Percentiles rank a stretch among this genome's conserved stretches.
Evolutionary conservation across 2,329 filamentous ascomycete species (phyloP).

Genomic region (Colletotrichum chlorophyti): DNA sequence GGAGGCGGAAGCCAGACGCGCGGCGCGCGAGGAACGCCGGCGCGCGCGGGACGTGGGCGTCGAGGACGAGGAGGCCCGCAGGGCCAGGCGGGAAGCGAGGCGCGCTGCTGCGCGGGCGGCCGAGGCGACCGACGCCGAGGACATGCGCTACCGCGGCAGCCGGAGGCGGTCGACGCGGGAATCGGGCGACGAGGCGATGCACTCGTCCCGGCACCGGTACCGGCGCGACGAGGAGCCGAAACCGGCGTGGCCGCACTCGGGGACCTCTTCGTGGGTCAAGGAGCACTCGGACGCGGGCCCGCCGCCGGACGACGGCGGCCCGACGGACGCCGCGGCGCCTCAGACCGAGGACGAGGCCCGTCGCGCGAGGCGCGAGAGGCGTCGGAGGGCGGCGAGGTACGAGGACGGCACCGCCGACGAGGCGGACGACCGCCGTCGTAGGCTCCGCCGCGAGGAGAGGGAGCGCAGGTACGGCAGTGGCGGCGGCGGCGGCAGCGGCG

Average conservation of each 20-base stretch:
- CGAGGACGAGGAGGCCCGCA: slow-evolving; percentile 62
- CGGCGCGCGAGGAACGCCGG: slow-evolving; percentile 54
- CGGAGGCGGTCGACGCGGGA: slow-evolving; percentile 49
- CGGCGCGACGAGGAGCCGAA: slow-evolving; percentile 36
- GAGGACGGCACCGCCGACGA: slow-evolving; percentile 50
- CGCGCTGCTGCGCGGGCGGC: slow-evolving; percentile 46
- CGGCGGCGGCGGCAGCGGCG: slow-evolving; percentile 33
- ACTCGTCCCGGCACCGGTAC: slow-evolving; percentile 44
- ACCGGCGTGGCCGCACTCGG: slow-evolving; percentile 65
- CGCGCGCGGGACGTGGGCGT: slow-evolving; percentile 47
- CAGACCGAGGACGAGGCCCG: slow-evolving; percentile 54
- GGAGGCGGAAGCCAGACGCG: slow-evolving; percentile 55
- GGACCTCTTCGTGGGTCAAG: slow-evolving; percentile 71
- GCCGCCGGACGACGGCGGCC: slow-evolving; percentile 52
- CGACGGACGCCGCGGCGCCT: slow-evolving; percentile 43
- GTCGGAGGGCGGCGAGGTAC: slow-evolving; percentile 51
- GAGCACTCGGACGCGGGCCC: slow-evolving; percentile 68
- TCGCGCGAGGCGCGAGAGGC: slow-evolving; percentile 54
- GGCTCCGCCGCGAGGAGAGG: slow-evolving; percentile 52
- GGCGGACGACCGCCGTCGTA: slow-evolving; percentile 50
- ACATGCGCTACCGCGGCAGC: slow-evolving; percentile 41
- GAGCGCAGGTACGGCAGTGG: slow-evolving; percentile 34
- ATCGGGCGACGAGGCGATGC: slow-evolving; percentile 52
- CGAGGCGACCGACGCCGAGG: slow-evolving; percentile 44
- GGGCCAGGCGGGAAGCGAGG: slow-evolving; percentile 59